Base-by-base conservation (phyloP, 371 early-diverging fungal species). In the Mortierella sp. region DNA sequence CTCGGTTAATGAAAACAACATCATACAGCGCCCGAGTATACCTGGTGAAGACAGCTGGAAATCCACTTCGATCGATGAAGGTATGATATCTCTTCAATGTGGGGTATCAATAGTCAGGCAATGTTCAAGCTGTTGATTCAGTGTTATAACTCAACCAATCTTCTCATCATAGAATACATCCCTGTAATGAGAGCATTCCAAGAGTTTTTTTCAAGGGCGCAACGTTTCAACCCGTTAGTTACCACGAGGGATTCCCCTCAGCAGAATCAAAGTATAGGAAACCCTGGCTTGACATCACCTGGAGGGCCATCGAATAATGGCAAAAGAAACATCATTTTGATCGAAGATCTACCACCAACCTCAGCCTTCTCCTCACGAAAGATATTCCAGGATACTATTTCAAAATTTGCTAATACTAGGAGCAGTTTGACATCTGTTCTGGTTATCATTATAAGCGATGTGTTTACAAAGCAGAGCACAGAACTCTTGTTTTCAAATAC, bases 271-370 rank as follows among this genome's bases (percentile, higher is more conserved):
- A 8, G 34, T 23, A 31, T 32, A 26, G 54, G 37, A n/a, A 3
- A 31, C 1, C 17, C 31, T 40, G 10, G 56, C 19, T 28, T n/a
- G n/a, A n/a, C n/a, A n/a, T n/a, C n/a, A n/a, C n/a, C n/a, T n/a
- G n/a, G n/a, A n/a, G n/a, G n/a, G n/a, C n/a, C 26, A 7, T 34
- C 66, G 10, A 56, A 56, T 10, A 28, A 49, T 2, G 64, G 73
- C 15, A 87, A 85, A 60, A 76, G 65, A 31, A 72, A 72, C 34
- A 61, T 90, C 23, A 85, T 91, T 32, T 69, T 91, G 17, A 72
- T 91, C 29, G 91, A 91, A 72, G 91, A 91, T 55, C 66, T 89
- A 9, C 91, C 91, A 5, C 86, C 87, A 34, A 53, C 89, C 3
- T 64, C 84, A 10, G 64, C 86, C 22, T 61, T 54, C 5, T 37